Evolutionary conservation across 2,329 filamentous ascomycete genomes (phyloP), one percentile per base, ranked within the genome.

Genomic region (Phoma sp.): DNA sequence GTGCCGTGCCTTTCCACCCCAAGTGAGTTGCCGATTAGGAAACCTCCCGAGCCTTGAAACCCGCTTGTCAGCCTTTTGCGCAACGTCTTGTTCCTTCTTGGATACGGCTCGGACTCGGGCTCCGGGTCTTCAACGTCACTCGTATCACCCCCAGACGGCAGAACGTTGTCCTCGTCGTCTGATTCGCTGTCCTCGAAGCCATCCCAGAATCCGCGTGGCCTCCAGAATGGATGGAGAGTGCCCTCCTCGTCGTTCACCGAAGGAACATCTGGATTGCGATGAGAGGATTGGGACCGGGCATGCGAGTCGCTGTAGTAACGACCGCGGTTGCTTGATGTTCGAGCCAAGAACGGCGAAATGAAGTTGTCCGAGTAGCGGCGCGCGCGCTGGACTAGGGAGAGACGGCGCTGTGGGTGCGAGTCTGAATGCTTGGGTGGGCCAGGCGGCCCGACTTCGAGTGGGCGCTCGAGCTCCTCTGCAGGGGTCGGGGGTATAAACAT

Each of bases 161-260:
- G 68, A 0, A 67, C 67, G 31, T 74, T 71, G 17, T 73, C 69
- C 17, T 74, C 62, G 4, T 63, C 72, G 17, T 75, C 71, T 5
- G 70, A 71, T 8, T 78, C 74, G 22, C 68, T 75, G 50, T 76
- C 74, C n/a, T 72, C 70, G 46, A 76, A 84, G 35, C 82, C 83
- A 35, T 86, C 84, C 84, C 84, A 88, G 71, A 87, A 87, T n/a
- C 81, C 81, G 33, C 82, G 81, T 1, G 85, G 85, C 21, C 82
- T 80, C 86, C 86, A 88, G 67, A 87, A 85, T 1, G 85, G 84
- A 60, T 86, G 81, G 6, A 86, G 70, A 36, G 78, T 79, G 38
- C 77, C 77, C 49, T 84, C 79, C 41, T 71, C 64, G 17, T 73
- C 69, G 19, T 63, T 69, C 12, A 74, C 70, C 6, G 60, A 70